phyloP scores from a whole-genome alignment of 1,139 yeast species.

The Blastobotrys indianensis region DNA sequence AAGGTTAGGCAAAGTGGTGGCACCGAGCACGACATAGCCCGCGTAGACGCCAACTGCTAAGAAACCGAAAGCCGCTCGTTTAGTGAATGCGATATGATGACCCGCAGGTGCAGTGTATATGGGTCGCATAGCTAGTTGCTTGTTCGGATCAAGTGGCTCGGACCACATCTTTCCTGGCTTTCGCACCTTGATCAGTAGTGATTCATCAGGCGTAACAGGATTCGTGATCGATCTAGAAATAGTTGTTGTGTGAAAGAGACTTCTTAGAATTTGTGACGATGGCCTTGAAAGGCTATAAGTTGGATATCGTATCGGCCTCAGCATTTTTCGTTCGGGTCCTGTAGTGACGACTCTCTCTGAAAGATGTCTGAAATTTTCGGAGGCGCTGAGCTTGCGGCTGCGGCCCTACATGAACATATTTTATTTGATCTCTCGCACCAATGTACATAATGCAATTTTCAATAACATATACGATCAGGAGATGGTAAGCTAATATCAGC shows the following conservation, averaged over 20 bases:
- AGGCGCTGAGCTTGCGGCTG: too few species aligned
- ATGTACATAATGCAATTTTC: too few species aligned
- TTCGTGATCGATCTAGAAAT: slow-evolving; percentile 23
- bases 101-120: slow-evolving; percentile 33
- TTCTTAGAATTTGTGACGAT: background rate
- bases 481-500: too few species aligned
- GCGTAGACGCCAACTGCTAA: slow-evolving; percentile 29
- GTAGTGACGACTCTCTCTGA: too few species aligned
- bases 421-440: too few species aligned
- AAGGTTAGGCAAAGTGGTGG: slow-evolving; percentile 30
- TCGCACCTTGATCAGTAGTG: slow-evolving; percentile 27
- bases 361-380: too few species aligned
- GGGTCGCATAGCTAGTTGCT: slow-evolving; percentile 30
- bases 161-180: slow-evolving; percentile 33
- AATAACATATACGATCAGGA: too few species aligned
- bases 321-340: too few species aligned
- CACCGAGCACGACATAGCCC: slow-evolving; percentile 28
- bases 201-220: slow-evolving; percentile 30
- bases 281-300: background rate
- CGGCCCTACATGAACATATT: too few species aligned
- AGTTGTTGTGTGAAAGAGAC: slow-evolving; percentile 9
- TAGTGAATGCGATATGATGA: slow-evolving; percentile 34
- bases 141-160: slow-evolving; percentile 32
- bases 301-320: too few species aligned
- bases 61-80: slow-evolving; percentile 34